These are phyloP conservation scores for Phytophthora colocasiae DNA, from an alignment of 352 stramenopile genomes.

Conservation along the genomic window DNA sequence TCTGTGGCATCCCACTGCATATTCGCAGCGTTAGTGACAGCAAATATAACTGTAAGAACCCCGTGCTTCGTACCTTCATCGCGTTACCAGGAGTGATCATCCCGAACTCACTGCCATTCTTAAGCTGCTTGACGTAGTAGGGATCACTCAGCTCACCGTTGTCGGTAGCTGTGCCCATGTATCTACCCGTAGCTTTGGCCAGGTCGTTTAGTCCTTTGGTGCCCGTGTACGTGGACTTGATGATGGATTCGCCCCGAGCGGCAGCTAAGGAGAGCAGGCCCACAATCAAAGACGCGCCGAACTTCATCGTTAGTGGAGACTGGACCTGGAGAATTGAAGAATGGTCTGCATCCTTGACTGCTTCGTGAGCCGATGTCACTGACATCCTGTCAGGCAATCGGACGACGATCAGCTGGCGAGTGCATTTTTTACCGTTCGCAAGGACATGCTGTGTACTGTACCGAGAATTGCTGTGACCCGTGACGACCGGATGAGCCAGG, in stretches of 20 bases:
- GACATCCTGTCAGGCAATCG: constrained; percentile 7
- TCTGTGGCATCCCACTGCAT: constrained; percentile 30
- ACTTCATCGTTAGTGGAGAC: constrained; percentile 14
- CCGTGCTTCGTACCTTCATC: constrained; percentile 25
- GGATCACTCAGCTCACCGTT: constrained; percentile 19
- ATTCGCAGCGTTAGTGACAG: not conserved
- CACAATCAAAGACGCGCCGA: not conserved
- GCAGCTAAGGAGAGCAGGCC: constrained; percentile 8
- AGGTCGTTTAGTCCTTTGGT: constrained; percentile 24
- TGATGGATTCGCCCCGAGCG: constrained; percentile 16
- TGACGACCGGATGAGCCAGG: constrained; percentile 11
- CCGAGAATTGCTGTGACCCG: not conserved
- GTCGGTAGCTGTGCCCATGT: constrained; percentile 39
- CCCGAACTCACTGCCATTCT: constrained; percentile 25
- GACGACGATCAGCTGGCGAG: constrained; percentile 13
- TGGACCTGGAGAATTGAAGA: constrained; percentile 5
- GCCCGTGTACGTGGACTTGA: constrained; percentile 34
- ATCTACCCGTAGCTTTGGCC: constrained; percentile 38
- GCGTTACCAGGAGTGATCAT: constrained; percentile 30
- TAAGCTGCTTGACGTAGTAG: constrained; percentile 22
- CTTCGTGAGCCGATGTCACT: constrained; percentile 9
- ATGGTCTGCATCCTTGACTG: not conserved
- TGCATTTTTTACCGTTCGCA: constrained; percentile 23
- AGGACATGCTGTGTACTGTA: too few relatives aligned
- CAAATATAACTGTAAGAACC: not conserved